phyloP scores from a whole-genome alignment of 306 rosid species.

The Cyclanthera cordifolia region DNA sequence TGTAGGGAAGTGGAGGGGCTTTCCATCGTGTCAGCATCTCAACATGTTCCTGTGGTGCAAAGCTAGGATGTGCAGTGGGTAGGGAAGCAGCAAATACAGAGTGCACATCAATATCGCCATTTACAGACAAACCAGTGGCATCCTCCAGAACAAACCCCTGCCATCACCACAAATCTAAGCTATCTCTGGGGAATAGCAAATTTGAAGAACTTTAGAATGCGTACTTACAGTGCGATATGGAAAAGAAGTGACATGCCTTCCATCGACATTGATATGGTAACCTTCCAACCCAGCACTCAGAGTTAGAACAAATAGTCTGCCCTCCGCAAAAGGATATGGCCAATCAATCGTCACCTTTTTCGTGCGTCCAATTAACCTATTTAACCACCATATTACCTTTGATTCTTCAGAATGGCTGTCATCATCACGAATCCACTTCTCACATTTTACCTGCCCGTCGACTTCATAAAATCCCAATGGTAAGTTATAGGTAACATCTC shows the following conservation, averaged over 20 bases:
- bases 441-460: slow-evolving; percentile 89
- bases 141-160: slow-evolving; percentile 97
- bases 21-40: slow-evolving; percentile 71
- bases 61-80: slow-evolving; percentile 86
- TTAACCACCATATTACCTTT: slow-evolving; percentile 83
- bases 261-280: slow-evolving; percentile 79
- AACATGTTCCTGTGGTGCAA: slow-evolving; percentile 70
- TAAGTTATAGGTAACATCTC: slow-evolving; percentile 21
- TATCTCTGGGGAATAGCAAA: neutral
- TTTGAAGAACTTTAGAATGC: neutral
- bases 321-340: slow-evolving; percentile 92
- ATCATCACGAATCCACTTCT: slow-evolving; percentile 89
- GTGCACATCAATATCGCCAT: slow-evolving; percentile 79
- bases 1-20: slow-evolving; percentile 40
- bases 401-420: slow-evolving; percentile 64
- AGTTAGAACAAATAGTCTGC: slow-evolving; percentile 73
- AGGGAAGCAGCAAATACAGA: slow-evolving; percentile 71
- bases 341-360: slow-evolving; percentile 64
- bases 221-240: slow-evolving; percentile 82
- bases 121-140: slow-evolving; percentile 75
- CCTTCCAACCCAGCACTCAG: slow-evolving; percentile 92
- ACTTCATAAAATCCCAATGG: slow-evolving; percentile 36
- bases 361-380: slow-evolving; percentile 69
- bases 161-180: slow-evolving; percentile 4
- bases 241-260: slow-evolving; percentile 78